These are phyloP conservation scores for Iris pallida DNA, from an alignment of 116 monocot genomes.

Conservation along the genomic window DNA sequence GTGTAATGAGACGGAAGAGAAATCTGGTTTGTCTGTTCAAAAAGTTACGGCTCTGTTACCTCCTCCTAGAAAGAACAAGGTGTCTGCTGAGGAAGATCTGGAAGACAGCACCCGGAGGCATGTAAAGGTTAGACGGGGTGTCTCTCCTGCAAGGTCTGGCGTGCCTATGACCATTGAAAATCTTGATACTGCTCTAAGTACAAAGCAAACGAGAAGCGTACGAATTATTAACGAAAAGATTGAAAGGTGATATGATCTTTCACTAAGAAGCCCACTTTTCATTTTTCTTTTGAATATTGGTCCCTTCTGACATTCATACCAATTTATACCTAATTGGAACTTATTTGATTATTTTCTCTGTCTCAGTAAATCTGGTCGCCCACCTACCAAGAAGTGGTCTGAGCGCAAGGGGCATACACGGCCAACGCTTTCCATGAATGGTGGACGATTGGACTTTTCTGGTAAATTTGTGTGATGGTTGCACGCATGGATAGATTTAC, in stretches of 20 bases:
- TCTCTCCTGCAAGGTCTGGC: constrained; percentile 21
- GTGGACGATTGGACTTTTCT: constrained; percentile 27
- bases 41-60: constrained; percentile 25
- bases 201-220: constrained; percentile 43
- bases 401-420: constrained; percentile 44
- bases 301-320: neutral
- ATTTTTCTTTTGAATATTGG: neutral
- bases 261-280: neutral
- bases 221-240: constrained; percentile 33
- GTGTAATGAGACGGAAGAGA: constrained; percentile 24
- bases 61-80: constrained; percentile 34
- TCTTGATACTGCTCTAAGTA: constrained; percentile 22
- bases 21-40: constrained; percentile 17
- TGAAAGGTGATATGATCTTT: constrained; percentile 29
- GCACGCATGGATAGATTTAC: neutral
- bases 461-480: constrained; percentile 24
- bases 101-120: constrained; percentile 28
- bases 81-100: constrained; percentile 29
- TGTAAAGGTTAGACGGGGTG: constrained; percentile 23
- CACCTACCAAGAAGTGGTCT: constrained; percentile 44
- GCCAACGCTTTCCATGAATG: constrained; percentile 26
- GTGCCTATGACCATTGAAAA: constrained; percentile 32
- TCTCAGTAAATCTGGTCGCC: constrained; percentile 46
- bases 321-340: neutral
- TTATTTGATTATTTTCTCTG: constrained; percentile 9